Evolutionary conservation across 2,329 filamentous ascomycete genomes (phyloP).

Genomic region (Intubia oerlemansii): DNA sequence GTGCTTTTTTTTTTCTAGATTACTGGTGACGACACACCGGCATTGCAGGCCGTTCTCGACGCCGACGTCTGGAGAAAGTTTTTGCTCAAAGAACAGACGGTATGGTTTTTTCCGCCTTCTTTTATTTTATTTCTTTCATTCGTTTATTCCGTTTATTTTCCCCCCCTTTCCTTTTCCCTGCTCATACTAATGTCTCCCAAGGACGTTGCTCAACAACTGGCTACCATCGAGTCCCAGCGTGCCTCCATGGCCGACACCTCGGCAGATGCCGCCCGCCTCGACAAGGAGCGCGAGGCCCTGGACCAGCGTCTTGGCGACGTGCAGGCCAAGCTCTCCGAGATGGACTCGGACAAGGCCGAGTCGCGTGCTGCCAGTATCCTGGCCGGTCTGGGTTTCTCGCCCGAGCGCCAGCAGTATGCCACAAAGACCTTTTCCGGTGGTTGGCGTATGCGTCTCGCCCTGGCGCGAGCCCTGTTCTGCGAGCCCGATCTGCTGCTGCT

Average conservation of each 20-base stretch:
- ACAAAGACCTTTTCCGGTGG: slow-evolving; percentile 98
- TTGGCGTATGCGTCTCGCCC: slow-evolving; percentile 95
- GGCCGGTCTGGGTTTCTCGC: slow-evolving; percentile 87
- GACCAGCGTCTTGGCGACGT: slow-evolving; percentile 84
- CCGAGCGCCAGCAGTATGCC: slow-evolving; percentile 75
- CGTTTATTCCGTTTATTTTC: slow-evolving; percentile 3
- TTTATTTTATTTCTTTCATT: not conserved
- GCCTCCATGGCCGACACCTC: slow-evolving; percentile 76
- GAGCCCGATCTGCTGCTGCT: slow-evolving; percentile 89
- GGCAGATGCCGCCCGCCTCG: slow-evolving; percentile 64
- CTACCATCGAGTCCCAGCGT: slow-evolving; percentile 57
- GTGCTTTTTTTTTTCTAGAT: slow-evolving; percentile 26
- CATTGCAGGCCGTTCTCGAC: slow-evolving; percentile 84
- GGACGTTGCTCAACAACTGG: slow-evolving; percentile 60
- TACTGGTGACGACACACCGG: slow-evolving; percentile 83
- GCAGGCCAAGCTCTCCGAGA: slow-evolving; percentile 79
- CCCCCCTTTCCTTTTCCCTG: too few relatives aligned
- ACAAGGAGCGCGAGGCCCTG: slow-evolving; percentile 71
- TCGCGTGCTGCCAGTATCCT: slow-evolving; percentile 88
- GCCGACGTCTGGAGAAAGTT: slow-evolving; percentile 98
- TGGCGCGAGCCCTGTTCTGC: slow-evolving; percentile 91
- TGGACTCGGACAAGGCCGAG: slow-evolving; percentile 98
- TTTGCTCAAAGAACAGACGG: slow-evolving; percentile 68
- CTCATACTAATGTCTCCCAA: slow-evolving; percentile 9
- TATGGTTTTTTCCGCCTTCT: slow-evolving; percentile 26